These are phyloP conservation scores for Psilocybe tampanensis DNA, from an alignment of 768 basidiomycete genomes.

Conservation along the genomic window DNA sequence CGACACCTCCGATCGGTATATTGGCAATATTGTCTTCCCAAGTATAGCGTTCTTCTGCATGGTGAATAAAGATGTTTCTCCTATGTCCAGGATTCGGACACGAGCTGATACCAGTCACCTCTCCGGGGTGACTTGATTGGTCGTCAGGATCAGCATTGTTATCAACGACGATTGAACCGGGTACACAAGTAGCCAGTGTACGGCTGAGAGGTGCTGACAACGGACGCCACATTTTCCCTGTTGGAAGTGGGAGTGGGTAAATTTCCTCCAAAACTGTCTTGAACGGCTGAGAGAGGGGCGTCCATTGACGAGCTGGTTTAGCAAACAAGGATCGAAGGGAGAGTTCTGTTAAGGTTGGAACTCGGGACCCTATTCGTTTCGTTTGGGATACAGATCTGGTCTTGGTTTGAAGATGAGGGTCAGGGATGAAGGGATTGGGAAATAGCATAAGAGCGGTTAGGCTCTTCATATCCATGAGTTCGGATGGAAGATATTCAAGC, in stretches of 20 bases:
- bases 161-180: slow-evolving; percentile 36
- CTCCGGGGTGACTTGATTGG: slow-evolving; percentile 20
- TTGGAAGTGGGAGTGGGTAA: slow-evolving; percentile 38
- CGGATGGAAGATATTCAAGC: slow-evolving; percentile 62
- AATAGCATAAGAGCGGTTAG: slow-evolving; percentile 48
- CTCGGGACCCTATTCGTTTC: slow-evolving; percentile 14
- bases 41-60: slow-evolving; percentile 62
- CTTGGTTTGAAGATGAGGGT: slow-evolving; percentile 16
- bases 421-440: slow-evolving; percentile 61
- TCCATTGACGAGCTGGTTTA: slow-evolving; percentile 18
- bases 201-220: slow-evolving; percentile 32
- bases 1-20: slow-evolving; percentile 49
- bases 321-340: slow-evolving; percentile 36
- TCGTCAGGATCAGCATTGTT: slow-evolving; percentile 12
- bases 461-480: slow-evolving; percentile 58
- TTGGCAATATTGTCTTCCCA: slow-evolving; percentile 64
- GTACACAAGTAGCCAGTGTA: slow-evolving; percentile 38
- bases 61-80: slow-evolving; percentile 49
- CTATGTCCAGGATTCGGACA: slow-evolving; percentile 52
- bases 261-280: slow-evolving; percentile 31
- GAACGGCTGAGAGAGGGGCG: slow-evolving; percentile 9
- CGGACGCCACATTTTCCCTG: slow-evolving; percentile 17
- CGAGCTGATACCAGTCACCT: slow-evolving; percentile 39
- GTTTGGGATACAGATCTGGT: slow-evolving; percentile 30
- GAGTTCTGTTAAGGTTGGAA: slow-evolving; percentile 37